Base-by-base conservation (phyloP, 805 yeast genomes). In the Blastobotrys robertii region DNA sequence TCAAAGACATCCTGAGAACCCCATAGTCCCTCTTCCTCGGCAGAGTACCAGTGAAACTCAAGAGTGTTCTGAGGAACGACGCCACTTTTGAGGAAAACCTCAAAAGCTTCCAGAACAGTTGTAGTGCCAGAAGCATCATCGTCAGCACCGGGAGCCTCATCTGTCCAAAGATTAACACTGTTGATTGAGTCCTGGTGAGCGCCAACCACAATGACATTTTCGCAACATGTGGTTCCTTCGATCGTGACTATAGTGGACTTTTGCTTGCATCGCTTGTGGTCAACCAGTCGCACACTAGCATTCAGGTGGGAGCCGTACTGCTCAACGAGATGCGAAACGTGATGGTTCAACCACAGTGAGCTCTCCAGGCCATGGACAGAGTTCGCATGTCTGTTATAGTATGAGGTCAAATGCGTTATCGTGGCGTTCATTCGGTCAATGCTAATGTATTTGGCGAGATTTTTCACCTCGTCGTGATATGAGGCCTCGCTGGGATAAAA, bases 31-130 rank as follows among this genome's bases (percentile, higher is more conserved):
- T 83, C 85, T 68, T 87, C 97, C 64, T 87, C 96, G 1, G 94
- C 96, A 13, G 94, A 74, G 64, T 85, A 87, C 68, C 84, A 88
- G 63, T 87, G 96, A 64, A 87, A 86, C 58, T 87, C 94, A n/a
- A 87, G 60, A 0, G 94, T 76, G 59, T 84, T 83, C 38, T 69
- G 61, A 5, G 85, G 84, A 39, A 61, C 51, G 50, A 70, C 68
- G 0, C 65, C 60, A 25, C 57, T 49, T 19, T 60, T 64, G 6
- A 73, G 59, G 14, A 84, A 62, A n/a, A 81, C 59, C 49, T 88
- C 70, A 48, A 85, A 69, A 1, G 85, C 77, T 58, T 85, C 92
- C 43, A 85, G 61, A 29, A 76, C 71, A 1, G 92, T 79, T 2
- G 80, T 77, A 2, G 86, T 79, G 7, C 95, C 96, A 2, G 88